These are phyloP conservation scores for Vicia sativa DNA, from an alignment of 306 rosid species.

Conservation along the genomic window DNA sequence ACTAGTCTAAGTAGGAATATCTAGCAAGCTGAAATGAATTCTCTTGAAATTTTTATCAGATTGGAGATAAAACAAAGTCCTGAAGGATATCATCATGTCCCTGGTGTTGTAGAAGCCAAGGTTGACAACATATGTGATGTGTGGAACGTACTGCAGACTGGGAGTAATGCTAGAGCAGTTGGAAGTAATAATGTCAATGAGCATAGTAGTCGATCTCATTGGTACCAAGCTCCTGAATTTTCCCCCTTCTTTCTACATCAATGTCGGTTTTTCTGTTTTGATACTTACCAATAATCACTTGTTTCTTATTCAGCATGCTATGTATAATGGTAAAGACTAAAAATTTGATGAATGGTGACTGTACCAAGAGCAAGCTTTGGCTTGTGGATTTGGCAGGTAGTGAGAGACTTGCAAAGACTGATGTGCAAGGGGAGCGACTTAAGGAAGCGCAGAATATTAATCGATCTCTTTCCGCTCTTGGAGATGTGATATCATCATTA, in stretches of 20 bases:
- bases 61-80: slow-evolving; percentile 85
- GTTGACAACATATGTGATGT: slow-evolving; percentile 65
- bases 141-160: slow-evolving; percentile 74
- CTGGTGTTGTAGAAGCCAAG: slow-evolving; percentile 78
- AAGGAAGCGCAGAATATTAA: slow-evolving; percentile 92
- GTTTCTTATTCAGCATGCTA: slow-evolving; percentile 65
- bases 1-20: slow-evolving; percentile 30
- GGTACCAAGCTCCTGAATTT: slow-evolving; percentile 47
- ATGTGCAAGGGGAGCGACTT: slow-evolving; percentile 76
- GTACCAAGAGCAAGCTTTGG: slow-evolving; percentile 93
- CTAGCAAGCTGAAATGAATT: slow-evolving; percentile 32
- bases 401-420: slow-evolving; percentile 91
- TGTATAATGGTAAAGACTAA: slow-evolving; percentile 73
- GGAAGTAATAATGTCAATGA: slow-evolving; percentile 89
- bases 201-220: slow-evolving; percentile 92
- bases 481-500: slow-evolving; percentile 83
- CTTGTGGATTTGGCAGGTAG: slow-evolving; percentile 95
- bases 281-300: slow-evolving; percentile 18
- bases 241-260: slow-evolving; percentile 14
- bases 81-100: slow-evolving; percentile 80
- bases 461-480: slow-evolving; percentile 89
- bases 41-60: slow-evolving; percentile 45
- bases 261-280: slow-evolving; percentile 10
- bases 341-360: slow-evolving; percentile 73
- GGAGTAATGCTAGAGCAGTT: slow-evolving; percentile 84